Percentiles rank a stretch among this genome's conserved stretches.
These are phyloP conservation scores for Schwanniomyces vanrijiae DNA, from an alignment of 805 yeast species.

Conservation along the genomic window DNA sequence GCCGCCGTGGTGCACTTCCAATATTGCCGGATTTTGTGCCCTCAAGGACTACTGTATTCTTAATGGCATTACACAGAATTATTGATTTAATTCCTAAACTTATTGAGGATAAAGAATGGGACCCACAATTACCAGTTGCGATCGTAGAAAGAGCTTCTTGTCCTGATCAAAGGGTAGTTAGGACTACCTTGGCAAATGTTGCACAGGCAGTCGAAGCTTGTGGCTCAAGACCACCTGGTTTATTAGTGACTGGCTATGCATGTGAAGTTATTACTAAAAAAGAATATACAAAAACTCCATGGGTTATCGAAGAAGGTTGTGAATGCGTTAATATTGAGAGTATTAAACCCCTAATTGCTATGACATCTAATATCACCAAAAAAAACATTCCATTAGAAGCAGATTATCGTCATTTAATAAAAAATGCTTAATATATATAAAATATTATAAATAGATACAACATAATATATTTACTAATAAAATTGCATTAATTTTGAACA, in stretches of 20 bases:
- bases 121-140: conserved; percentile 69
- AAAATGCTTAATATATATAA: not conserved
- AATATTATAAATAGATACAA: too few species aligned
- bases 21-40: conserved; percentile 69
- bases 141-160: conserved; percentile 90
- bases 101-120: conserved; percentile 57
- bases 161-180: conserved; percentile 83
- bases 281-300: conserved; percentile 22
- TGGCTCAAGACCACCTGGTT: conserved; percentile 92
- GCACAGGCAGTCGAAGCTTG: conserved; percentile 71
- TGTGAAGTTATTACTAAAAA: conserved; percentile 53
- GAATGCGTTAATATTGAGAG: not conserved
- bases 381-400: not conserved
- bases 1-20: conserved; percentile 82
- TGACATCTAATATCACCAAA: not conserved
- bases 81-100: conserved; percentile 52
- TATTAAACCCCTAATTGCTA: not conserved
- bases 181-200: conserved; percentile 67
- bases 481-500: too few species aligned
- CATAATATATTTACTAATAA: too few species aligned
- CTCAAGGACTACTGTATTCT: conserved; percentile 78
- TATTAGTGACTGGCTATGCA: conserved; percentile 77
- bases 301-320: conserved; percentile 52
- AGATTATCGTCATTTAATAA: not conserved
- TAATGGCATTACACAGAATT: conserved; percentile 86